phyloP scores from a whole-genome alignment of 2,329 filamentous ascomycete genomes.

The Alternaria sp. region DNA sequence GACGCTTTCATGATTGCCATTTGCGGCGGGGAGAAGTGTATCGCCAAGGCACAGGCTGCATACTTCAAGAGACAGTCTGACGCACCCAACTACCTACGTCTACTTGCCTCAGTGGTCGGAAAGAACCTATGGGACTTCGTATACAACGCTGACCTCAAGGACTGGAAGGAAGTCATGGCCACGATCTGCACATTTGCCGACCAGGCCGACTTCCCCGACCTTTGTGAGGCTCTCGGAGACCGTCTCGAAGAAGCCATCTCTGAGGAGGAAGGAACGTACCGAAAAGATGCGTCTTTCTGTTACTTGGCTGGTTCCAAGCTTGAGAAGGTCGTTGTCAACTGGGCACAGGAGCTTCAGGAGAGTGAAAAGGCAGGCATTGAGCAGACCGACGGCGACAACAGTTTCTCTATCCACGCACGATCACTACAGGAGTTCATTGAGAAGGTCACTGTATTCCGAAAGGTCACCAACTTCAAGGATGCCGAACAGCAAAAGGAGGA shows the following conservation, averaged over 20 bases:
- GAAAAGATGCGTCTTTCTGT: constrained; percentile 95
- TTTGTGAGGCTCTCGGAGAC: constrained; percentile 94
- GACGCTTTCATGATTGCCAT: constrained; percentile 99
- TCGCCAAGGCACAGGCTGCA: constrained; percentile 90
- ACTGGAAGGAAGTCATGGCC: constrained; percentile 98
- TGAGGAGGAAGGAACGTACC: constrained; percentile 57
- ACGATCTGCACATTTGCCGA: constrained; percentile 95
- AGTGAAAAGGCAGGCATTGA: constrained; percentile 77
- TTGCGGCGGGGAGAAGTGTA: constrained; percentile 89
- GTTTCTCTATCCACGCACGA: constrained; percentile 89
- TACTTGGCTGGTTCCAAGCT: constrained; percentile 95
- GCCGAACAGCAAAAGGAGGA: constrained; percentile 71
- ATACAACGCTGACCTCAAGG: constrained; percentile 88
- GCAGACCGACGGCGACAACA: constrained; percentile 73
- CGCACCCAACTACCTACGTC: constrained; percentile 87
- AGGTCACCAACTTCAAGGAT: constrained; percentile 91
- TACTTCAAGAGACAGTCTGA: constrained; percentile 85
- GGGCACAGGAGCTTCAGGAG: constrained; percentile 88
- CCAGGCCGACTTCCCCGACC: constrained; percentile 86
- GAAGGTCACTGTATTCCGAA: constrained; percentile 95
- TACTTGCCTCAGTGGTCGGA: constrained; percentile 88
- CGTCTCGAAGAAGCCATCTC: constrained; percentile 75
- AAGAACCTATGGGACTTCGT: constrained; percentile 99
- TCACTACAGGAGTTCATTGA: constrained; percentile 93
- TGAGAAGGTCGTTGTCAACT: constrained; percentile 95